A percentile compares a stretch with the other conserved stretches of the same genome.
These are phyloP conservation scores for Cordyceps tenuipes DNA, from an alignment of 2,329 filamentous ascomycete genomes.

Conservation along the genomic window DNA sequence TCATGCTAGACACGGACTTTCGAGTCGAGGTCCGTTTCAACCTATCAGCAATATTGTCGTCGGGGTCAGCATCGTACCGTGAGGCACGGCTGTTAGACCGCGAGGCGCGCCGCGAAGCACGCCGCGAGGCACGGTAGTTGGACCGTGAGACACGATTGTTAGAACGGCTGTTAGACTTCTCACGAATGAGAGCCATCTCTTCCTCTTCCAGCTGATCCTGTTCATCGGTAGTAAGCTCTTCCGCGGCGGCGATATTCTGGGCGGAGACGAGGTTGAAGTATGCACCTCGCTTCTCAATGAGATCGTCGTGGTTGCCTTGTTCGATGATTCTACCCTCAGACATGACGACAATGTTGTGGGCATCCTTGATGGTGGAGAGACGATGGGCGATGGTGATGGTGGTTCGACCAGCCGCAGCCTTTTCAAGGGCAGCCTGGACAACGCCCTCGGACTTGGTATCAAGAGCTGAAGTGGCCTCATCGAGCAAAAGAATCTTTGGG, in stretches of 20 bases:
- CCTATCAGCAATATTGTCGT: conserved; percentile 52
- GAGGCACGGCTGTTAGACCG: conserved; percentile 30
- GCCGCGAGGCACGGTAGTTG: no score
- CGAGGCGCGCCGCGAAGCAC: no score
- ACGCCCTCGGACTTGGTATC: conserved; percentile 93
- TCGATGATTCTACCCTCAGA: conserved; percentile 77
- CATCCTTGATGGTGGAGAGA: conserved; percentile 86
- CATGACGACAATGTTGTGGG: conserved; percentile 96
- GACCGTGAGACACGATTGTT: no score
- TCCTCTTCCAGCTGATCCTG: conserved; percentile 40
- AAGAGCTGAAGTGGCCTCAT: conserved; percentile 88
- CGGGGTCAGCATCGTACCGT: conserved; percentile 44
- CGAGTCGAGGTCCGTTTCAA: conserved; percentile 47
- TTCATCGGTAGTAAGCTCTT: conserved; percentile 44
- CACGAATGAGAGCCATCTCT: conserved; percentile 43
- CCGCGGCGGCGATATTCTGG: conserved; percentile 65
- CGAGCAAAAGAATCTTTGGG: conserved; percentile 83
- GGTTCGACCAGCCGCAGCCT: conserved; percentile 75
- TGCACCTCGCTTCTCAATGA: conserved; percentile 61
- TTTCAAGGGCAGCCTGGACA: conserved; percentile 86
- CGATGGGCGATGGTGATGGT: conserved; percentile 96
- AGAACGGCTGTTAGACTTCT: conserved; percentile 33
- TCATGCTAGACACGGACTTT: conserved; percentile 60
- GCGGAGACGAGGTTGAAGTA: conserved; percentile 84
- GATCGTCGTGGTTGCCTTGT: conserved; percentile 77